Percentiles rank a stretch among this genome's conserved stretches.
phyloP scores from a whole-genome alignment of 2,329 filamentous ascomycete species.

The Fusarium sp. region DNA sequence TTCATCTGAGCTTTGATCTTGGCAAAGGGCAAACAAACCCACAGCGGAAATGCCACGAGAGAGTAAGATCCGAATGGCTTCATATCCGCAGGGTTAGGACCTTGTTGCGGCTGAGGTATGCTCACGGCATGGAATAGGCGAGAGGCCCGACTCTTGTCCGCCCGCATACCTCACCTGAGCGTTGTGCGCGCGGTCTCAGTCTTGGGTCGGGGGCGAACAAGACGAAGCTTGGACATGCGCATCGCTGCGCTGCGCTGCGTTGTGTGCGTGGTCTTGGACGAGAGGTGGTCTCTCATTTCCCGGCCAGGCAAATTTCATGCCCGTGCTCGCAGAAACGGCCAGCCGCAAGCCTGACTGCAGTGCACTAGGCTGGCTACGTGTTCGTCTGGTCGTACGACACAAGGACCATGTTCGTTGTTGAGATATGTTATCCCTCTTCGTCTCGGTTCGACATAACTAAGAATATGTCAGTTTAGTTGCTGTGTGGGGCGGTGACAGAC shows the following conservation, averaged over 20 bases:
- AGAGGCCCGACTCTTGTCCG: conserved; percentile 21
- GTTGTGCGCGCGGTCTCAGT: conserved; percentile 12
- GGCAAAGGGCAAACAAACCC: conserved; percentile 3
- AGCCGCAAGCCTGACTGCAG: conserved; percentile 26
- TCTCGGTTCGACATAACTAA: neutral
- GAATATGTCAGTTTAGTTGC: conserved; percentile 5
- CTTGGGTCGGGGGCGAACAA: conserved; percentile 2
- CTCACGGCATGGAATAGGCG: conserved; percentile 6
- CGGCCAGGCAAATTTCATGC: conserved; percentile 25
- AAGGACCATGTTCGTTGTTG: conserved; percentile 19
- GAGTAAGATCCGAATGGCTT: conserved; percentile 5
- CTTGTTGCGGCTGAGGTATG: neutral
- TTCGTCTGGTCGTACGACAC: conserved; percentile 36
- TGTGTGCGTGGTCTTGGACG: neutral
- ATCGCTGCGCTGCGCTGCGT: neutral
- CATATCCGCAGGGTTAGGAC: neutral
- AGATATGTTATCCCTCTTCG: neutral
- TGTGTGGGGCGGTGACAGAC: conserved; percentile 12
- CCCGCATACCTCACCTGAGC: conserved; percentile 28
- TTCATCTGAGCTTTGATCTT: conserved; percentile 12
- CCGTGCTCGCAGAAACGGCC: conserved; percentile 33
- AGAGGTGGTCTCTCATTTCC: conserved; percentile 37
- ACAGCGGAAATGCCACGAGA: conserved; percentile 6
- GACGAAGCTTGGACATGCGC: conserved; percentile 37
- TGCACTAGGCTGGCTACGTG: conserved; percentile 25